Evolutionary conservation across 2,329 filamentous ascomycete genomes (phyloP), one percentile per base, ranked within the genome.

Genomic region (Colletotrichum sp.): DNA sequence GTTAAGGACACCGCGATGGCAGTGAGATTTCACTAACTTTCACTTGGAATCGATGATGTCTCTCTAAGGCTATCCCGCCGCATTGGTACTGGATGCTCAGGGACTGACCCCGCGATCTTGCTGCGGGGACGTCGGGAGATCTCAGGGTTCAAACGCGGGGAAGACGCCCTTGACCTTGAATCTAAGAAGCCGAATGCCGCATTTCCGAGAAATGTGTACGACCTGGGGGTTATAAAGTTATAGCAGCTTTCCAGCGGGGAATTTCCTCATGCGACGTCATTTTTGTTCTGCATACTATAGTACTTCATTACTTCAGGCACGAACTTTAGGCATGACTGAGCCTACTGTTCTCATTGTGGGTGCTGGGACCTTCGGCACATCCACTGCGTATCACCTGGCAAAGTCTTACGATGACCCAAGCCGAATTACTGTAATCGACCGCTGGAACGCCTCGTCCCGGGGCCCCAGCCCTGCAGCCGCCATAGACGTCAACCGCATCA

Each of bases 331-430:
- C 21, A 73, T 73, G 71, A 26, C 21, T 30, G 71, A 74, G 21
- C 59, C 71, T 3, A 70, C 66, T 2, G 66, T 74, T 56, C 81
- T 90, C 52, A 89, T 90, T 59, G 78, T 90, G 55, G 89, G 89
- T 21, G 86, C 85, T 7, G 89, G 89, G 34, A 86, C 87, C 24
- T 89, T 90, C 73, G 89, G 88, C 55, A 84, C 85, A 28, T 87
- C 85, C 32, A 88, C 87, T 1, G 89, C 88, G 2, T 88, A 88
- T 76, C 85, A 89, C 69, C 83, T 89, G 3, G 78, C 80, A 6
- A 67, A 76, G 18, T 67, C 24, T 30, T 74, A 70, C 43, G 26
- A 58, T 8, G 34, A 74, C 48, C 21, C 71, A 5, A 70, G 66
- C 21, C 77, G 77, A 12, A 67, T 78, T 13, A 78, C 72, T 3